phyloP scores from a whole-genome alignment of 805 yeast genomes.

The Saturnispora besseyi region DNA sequence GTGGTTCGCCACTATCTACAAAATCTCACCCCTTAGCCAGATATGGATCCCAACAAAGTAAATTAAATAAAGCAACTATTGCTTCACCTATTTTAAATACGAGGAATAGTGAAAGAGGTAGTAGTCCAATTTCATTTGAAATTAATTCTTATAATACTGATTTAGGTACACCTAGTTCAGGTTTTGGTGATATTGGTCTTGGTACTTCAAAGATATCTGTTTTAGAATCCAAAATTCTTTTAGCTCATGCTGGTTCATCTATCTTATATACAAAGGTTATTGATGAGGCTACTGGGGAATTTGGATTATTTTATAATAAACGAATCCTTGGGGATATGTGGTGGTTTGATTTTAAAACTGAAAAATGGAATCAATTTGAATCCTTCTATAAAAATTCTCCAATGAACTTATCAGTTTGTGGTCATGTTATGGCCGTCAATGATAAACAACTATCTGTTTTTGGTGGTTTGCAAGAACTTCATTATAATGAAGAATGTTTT shows the following conservation, averaged over 20 bases:
- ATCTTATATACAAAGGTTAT: constrained; percentile 18
- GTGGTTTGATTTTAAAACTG: constrained; percentile 39
- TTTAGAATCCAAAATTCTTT: constrained; percentile 17
- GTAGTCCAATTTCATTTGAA: background rate
- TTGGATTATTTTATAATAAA: constrained; percentile 11
- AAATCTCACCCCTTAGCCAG: background rate
- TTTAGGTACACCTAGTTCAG: background rate
- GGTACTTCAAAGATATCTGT: constrained; percentile 8
- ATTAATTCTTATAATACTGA: background rate
- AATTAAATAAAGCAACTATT: background rate
- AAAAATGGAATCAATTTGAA: constrained; percentile 30
- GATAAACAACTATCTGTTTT: constrained; percentile 17
- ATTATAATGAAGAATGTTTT: constrained; percentile 4
- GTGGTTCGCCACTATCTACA: constrained; percentile 1
- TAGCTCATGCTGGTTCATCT: constrained; percentile 29
- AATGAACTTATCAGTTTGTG: constrained; percentile 16
- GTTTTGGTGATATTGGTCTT: background rate
- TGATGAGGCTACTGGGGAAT: constrained; percentile 14
- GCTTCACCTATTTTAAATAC: background rate
- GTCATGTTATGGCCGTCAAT: constrained; percentile 17
- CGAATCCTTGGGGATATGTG: constrained; percentile 40
- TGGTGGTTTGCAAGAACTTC: constrained; percentile 21
- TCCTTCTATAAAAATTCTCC: constrained; percentile 11
- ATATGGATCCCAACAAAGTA: background rate
- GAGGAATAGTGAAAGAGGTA: background rate